Evolutionary conservation across 139 green algal genomes (phyloP).

Genomic region (Haematococcus sp.): DNA sequence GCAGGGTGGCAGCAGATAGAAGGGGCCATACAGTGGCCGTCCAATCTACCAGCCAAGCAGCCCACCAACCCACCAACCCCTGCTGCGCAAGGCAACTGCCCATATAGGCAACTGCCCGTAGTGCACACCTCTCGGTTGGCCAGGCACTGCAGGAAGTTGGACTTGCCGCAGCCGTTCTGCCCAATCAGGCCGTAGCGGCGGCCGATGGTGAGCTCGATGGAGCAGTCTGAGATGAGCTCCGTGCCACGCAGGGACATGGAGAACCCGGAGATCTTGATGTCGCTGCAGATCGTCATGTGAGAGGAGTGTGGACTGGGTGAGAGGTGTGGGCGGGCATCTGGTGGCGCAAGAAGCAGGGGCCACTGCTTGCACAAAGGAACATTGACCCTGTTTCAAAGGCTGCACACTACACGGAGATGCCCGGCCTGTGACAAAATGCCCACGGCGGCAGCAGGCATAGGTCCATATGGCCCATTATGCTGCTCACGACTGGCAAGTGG

Average conservation of each 20-base stretch:
- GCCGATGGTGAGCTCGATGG: constrained; percentile 81
- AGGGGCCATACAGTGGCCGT: too few relatives aligned
- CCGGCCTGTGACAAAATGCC: too few relatives aligned
- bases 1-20: too few relatives aligned
- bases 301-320: not conserved
- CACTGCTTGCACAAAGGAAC: not conserved
- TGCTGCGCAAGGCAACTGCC: too few relatives aligned
- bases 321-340: not conserved
- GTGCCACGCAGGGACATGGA: constrained; percentile 68
- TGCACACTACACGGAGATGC: too few relatives aligned
- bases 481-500: too few relatives aligned
- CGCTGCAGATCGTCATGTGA: constrained; percentile 5
- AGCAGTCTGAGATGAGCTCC: constrained; percentile 62
- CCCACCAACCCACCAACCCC: not conserved
- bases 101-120: not conserved
- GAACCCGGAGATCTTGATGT: constrained; percentile 61
- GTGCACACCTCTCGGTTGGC: constrained; percentile 59
- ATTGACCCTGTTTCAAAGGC: not conserved
- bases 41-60: too few relatives aligned
- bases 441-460: too few relatives aligned
- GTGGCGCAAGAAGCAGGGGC: not conserved
- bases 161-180: constrained; percentile 90
- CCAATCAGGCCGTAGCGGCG: constrained; percentile 84
- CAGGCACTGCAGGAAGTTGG: constrained; percentile 80
- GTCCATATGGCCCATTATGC: too few relatives aligned